A percentile compares a stretch with the other conserved stretches of the same genome.
phyloP scores from a whole-genome alignment of 192 early-diverging fungal genomes.

The Gamsiella multidivaricata region DNA sequence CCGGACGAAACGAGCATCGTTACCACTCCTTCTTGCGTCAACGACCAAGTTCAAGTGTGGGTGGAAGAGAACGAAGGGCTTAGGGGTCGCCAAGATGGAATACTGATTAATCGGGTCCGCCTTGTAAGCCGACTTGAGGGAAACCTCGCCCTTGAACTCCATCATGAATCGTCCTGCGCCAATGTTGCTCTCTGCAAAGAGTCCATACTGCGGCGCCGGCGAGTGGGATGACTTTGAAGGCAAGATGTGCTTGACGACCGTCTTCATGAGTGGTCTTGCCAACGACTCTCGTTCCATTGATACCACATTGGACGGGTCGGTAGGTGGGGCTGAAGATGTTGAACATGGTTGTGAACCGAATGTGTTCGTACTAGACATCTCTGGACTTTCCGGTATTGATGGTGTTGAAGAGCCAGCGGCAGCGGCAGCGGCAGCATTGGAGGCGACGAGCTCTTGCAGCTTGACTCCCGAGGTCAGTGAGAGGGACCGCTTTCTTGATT shows the following conservation, averaged over 20 bases:
- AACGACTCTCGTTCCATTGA: slow-evolving; percentile 57
- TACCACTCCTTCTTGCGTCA: slow-evolving; percentile 75
- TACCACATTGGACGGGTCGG: slow-evolving; percentile 39
- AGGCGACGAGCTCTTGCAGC: slow-evolving; percentile 31
- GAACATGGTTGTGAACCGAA: slow-evolving; percentile 31
- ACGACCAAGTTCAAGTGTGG: slow-evolving; percentile 73
- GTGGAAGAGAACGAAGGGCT: slow-evolving; percentile 74
- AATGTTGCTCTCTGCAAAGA: slow-evolving; percentile 72
- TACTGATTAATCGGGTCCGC: slow-evolving; percentile 74
- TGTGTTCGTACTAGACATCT: not conserved
- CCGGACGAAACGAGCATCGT: slow-evolving; percentile 74
- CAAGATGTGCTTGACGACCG: slow-evolving; percentile 52
- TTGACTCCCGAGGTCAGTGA: slow-evolving; percentile 51
- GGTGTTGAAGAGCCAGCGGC: slow-evolving; percentile 6
- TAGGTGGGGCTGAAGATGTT: slow-evolving; percentile 6
- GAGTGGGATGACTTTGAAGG: slow-evolving; percentile 30
- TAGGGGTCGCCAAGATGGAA: slow-evolving; percentile 69
- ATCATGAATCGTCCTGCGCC: slow-evolving; percentile 68
- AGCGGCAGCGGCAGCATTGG: slow-evolving; percentile 1
- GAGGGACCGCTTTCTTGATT: slow-evolving; percentile 55
- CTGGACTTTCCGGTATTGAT: slow-evolving; percentile 20
- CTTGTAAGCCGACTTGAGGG: slow-evolving; percentile 74
- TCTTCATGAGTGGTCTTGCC: slow-evolving; percentile 55
- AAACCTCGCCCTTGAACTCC: slow-evolving; percentile 82
- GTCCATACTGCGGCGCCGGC: slow-evolving; percentile 59